Base-by-base conservation (phyloP, 1,139 yeast genomes). In the Lodderomyces jiufengensis region DNA sequence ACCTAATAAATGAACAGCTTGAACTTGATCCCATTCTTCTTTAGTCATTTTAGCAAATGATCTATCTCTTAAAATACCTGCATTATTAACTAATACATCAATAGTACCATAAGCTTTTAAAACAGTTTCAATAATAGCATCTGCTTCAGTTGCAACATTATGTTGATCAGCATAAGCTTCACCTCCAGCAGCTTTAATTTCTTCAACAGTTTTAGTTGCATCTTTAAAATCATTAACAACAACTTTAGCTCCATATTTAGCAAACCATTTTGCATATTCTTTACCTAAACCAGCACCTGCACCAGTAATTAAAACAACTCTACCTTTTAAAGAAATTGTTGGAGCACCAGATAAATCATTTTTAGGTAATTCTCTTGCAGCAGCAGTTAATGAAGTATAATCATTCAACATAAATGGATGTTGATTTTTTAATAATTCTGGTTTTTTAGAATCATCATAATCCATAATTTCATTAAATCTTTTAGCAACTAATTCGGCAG, bases 221-320 rank as follows among this genome's bases (percentile, higher is more conserved):
- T 81, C 82, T 50, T 73, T 84, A 50, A 90, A 82, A 59, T 92
- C 97, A 57, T 92, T 92, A 32, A 92, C 95, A 32, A 92, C 95
- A 45, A 92, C 95, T 67, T 84, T 88, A 31, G 97, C 97, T 45
- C 97, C 97, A 48, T 86, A 84, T 59, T 76, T 84, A 41, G 95
- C 97, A 55, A 84, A 80, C 61, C 78, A 73, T 40, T 78, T 63
- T 14, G 97, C 95, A 62, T 92, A 95, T 44, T 90, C 86, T 57
- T 83, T 80, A 48, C 98, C 98, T 51, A 92, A 75, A 41, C 98
- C 98, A 40, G 87, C 84, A 51, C 97, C 97, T 35, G 96, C 94
- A 51, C 98, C 98, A 27, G 97, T 92, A 40, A 92, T 80, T 45
- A 92, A 76, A 34, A 87, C 97, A 41, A 90, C 97, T 64, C 84